Conservation (phyloP, 2,329 filamentous ascomycete genomes). For the Paecilomyces sp. region DNA sequence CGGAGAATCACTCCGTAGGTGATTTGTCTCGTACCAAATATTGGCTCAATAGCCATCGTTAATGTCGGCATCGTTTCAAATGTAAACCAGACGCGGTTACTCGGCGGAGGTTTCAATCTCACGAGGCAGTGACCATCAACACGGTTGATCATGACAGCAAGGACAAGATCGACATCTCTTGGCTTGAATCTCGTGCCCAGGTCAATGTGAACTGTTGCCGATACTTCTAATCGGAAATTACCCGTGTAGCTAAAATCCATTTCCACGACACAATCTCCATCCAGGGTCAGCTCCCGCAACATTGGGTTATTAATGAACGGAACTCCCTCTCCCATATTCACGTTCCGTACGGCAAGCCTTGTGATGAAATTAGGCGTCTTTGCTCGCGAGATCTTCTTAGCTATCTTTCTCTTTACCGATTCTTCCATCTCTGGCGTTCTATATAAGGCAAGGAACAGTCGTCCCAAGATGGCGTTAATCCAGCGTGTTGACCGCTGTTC, state of each 20-base stretch:
- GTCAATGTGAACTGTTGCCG: slow-evolving; percentile 88
- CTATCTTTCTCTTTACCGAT: slow-evolving; percentile 75
- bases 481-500: slow-evolving; percentile 86
- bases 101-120: slow-evolving; percentile 88
- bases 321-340: slow-evolving; percentile 79
- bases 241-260: slow-evolving; percentile 84
- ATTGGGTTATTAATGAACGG: slow-evolving; percentile 85
- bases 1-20: slow-evolving; percentile 88
- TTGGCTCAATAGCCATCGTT: slow-evolving; percentile 88
- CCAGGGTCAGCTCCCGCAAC: slow-evolving; percentile 80
- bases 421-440: slow-evolving; percentile 75
- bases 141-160: slow-evolving; percentile 77
- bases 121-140: slow-evolving; percentile 79
- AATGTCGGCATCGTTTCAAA: slow-evolving; percentile 93
- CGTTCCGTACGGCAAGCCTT: slow-evolving; percentile 70
- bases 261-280: slow-evolving; percentile 82
- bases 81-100: slow-evolving; percentile 91
- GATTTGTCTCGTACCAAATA: slow-evolving; percentile 91
- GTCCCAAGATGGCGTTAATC: slow-evolving; percentile 85
- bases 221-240: slow-evolving; percentile 81
- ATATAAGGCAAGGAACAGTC: slow-evolving; percentile 82
- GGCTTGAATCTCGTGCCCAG: slow-evolving; percentile 82
- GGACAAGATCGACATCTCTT: slow-evolving; percentile 78
- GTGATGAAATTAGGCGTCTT: slow-evolving; percentile 88
- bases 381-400: slow-evolving; percentile 91